phyloP scores from a whole-genome alignment of 768 basidiomycete genomes.

The Rhizopogon rudus region DNA sequence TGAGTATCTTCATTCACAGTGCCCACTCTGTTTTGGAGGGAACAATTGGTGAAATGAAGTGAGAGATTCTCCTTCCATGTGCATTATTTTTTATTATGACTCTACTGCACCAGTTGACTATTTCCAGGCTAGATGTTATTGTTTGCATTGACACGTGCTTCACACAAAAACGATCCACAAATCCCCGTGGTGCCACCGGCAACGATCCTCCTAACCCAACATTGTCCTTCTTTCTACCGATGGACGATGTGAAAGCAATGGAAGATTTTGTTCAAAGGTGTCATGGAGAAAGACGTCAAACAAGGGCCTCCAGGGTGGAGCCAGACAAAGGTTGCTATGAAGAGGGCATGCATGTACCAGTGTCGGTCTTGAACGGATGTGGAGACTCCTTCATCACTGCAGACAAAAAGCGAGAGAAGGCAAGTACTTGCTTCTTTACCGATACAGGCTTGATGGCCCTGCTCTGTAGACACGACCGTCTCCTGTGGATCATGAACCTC shows the following conservation, averaged over 20 bases:
- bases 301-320: background rate
- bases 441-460: constrained; percentile 20
- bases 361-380: constrained; percentile 27
- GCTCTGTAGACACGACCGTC: constrained; percentile 11
- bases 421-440: constrained; percentile 11
- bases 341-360: constrained; percentile 20
- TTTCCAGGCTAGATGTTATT: constrained; percentile 18
- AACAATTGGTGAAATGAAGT: background rate
- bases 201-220: background rate
- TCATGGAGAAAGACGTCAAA: background rate
- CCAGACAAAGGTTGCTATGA: constrained; percentile 12
- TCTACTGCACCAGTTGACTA: background rate
- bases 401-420: constrained; percentile 12
- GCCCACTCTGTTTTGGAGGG: constrained; percentile 24
- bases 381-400: constrained; percentile 20
- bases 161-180: constrained; percentile 23
- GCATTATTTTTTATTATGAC: background rate
- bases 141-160: constrained; percentile 32
- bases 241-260: background rate
- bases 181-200: constrained; percentile 2
- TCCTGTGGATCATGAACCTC: too few relatives aligned
- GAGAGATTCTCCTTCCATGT: background rate
- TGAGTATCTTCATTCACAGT: constrained; percentile 15
- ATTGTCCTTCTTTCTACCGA: background rate
- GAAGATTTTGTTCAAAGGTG: background rate